Evolutionary conservation across 345 rosid species (phyloP).

Genomic region (Populus tremula): DNA sequence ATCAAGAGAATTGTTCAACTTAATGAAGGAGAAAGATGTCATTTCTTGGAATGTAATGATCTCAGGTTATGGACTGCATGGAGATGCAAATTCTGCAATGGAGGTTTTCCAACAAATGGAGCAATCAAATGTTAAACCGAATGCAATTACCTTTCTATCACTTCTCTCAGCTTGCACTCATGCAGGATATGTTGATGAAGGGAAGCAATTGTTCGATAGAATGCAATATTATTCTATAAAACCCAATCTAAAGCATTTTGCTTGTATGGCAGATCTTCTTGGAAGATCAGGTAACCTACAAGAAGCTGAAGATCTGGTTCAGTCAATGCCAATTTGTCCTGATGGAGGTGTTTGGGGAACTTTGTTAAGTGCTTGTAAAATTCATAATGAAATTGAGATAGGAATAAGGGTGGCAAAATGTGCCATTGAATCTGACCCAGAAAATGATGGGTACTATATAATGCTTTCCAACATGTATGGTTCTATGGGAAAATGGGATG

Average conservation of each 20-base stretch:
- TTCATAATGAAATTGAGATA: slow-evolving; percentile 48
- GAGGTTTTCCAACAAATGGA: slow-evolving; percentile 57
- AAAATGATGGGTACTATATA: slow-evolving; percentile 59
- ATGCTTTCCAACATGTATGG: slow-evolving; percentile 63
- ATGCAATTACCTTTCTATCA: slow-evolving; percentile 55
- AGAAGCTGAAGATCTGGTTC: slow-evolving; percentile 57
- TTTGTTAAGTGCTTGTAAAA: slow-evolving; percentile 52
- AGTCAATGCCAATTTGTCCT: slow-evolving; percentile 57
- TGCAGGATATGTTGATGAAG: slow-evolving; percentile 62
- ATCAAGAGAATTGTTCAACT: slow-evolving; percentile 48
- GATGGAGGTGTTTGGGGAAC: slow-evolving; percentile 73
- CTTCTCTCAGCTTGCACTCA: slow-evolving; percentile 66
- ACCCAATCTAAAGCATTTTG: slow-evolving; percentile 65
- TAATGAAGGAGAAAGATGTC: slow-evolving; percentile 44
- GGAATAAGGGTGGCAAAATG: slow-evolving; percentile 52
- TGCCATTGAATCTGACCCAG: slow-evolving; percentile 54
- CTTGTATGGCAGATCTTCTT: slow-evolving; percentile 66
- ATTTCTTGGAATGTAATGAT: slow-evolving; percentile 74
- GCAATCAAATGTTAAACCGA: slow-evolving; percentile 47
- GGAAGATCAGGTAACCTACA: slow-evolving; percentile 60
- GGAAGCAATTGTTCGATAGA: slow-evolving; percentile 42
- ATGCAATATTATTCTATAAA: slow-evolving; percentile 44
- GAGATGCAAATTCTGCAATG: slow-evolving; percentile 50
- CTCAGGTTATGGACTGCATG: slow-evolving; percentile 62
- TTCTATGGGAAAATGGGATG: slow-evolving; percentile 58